phyloP scores from a whole-genome alignment of 2,329 filamentous ascomycete genomes.

The Aphanoascus verrucosus region DNA sequence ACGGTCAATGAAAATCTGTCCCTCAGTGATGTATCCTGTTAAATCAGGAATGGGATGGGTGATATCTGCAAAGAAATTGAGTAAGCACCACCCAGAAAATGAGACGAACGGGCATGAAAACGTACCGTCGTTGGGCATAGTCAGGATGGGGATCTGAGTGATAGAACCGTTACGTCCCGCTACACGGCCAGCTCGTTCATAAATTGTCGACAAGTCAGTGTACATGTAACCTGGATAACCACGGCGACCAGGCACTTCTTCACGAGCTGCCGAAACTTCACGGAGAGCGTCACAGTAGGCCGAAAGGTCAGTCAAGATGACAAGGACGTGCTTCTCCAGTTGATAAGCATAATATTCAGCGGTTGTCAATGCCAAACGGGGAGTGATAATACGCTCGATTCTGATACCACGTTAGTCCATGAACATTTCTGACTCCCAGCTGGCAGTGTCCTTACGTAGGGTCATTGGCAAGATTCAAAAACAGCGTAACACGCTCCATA shows the following conservation, averaged over 20 bases:
- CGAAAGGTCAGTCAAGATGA: constrained; percentile 95
- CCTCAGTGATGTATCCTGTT: constrained; percentile 98
- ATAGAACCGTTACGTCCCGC: constrained; percentile 95
- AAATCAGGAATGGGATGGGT: constrained; percentile 98
- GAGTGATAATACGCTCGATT: constrained; percentile 99
- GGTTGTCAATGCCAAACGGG: constrained; percentile 92
- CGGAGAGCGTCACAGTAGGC: constrained; percentile 98
- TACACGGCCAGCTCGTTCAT: constrained; percentile 97
- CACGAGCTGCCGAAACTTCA: constrained; percentile 93
- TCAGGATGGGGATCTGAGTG: constrained; percentile 96
- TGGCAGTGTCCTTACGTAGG: constrained; percentile 60
- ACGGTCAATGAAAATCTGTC: constrained; percentile 95
- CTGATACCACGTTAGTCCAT: constrained; percentile 35
- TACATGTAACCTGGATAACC: constrained; percentile 99
- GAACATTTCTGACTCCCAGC: neutral
- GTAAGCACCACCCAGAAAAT: neutral
- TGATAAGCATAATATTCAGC: constrained; percentile 99
- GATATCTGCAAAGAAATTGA: constrained; percentile 51
- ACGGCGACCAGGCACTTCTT: constrained; percentile 98
- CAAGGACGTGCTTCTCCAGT: constrained; percentile 97
- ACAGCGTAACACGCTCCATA: constrained; percentile 91
- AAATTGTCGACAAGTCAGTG: constrained; percentile 99
- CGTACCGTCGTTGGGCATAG: constrained; percentile 93
- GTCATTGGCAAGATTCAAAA: constrained; percentile 98
- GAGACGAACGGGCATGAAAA: neutral